Base-by-base conservation (phyloP, 129 eudicot species). In the Flaveria brownii region DNA sequence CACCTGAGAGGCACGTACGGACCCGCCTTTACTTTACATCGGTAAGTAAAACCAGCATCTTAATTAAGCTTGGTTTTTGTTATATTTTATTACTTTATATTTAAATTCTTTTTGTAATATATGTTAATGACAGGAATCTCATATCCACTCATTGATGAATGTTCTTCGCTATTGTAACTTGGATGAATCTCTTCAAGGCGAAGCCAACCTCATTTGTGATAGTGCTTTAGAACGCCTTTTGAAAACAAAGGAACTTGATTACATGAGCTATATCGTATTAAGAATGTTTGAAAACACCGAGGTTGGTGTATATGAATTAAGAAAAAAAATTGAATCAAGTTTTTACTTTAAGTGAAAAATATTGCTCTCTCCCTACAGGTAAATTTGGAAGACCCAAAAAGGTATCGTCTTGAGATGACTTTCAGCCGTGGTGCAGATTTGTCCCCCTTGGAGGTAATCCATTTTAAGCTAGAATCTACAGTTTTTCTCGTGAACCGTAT, bases 401-500 rank as follows among this genome's bases (percentile, higher is more conserved):
- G 96, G 73, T 94, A 77, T 76, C 97, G 99, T 72, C 73, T 91
- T 49, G 99, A 94, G 82, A 76, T 94, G 91, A 94, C 99, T 74
- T 94, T 94, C 78, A 94, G 99, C 88, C 91, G 99, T 10, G 99
- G 99, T 77, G 99, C 99, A 52, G 99, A 94, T 86, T 83, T 94
- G 78, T 94, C 97, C 73, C 99, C 97, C 14, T 78, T 94, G 86
- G 86, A 94, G 97, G 99, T 94, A 68, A 76, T 20, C 28, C 62
- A 12, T 54, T 80, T 64, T 18, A 15, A 63, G 33, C 15, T 28
- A 69, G 55, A 78, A 56, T 26, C 46, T 46, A 13, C 72, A 9
- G 17, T 62, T 22, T 17, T 61, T 59, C 61, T 22, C 13, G 57
- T 10, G 2, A 17, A 17, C 13, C 22, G 2, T 36, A 16, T 20